Conservation (phyloP, 2,329 filamentous ascomycete species). For the Lachnum nothofagi region DNA sequence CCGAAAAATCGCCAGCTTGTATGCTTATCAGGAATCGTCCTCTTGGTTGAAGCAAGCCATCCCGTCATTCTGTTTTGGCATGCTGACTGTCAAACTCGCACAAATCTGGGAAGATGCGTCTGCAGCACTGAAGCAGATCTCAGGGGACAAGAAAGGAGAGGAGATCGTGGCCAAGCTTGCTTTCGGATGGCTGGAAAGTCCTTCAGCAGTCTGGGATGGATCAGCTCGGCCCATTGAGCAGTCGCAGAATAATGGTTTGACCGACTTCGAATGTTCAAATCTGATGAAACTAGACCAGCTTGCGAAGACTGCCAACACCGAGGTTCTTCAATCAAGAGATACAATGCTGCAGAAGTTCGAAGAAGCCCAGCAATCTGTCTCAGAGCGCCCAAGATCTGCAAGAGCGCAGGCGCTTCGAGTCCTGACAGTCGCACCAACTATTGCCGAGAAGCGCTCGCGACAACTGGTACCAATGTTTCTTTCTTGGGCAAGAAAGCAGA, state of each 20-base stretch:
- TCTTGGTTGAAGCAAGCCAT: conserved; percentile 68
- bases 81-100: conserved; percentile 78
- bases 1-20: conserved; percentile 58
- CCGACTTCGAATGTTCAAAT: conserved; percentile 83
- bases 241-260: conserved; percentile 42
- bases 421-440: conserved; percentile 63
- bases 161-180: conserved; percentile 65
- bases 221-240: conserved; percentile 35
- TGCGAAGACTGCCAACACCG: conserved; percentile 47
- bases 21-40: conserved; percentile 54
- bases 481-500: conserved; percentile 61
- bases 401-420: conserved; percentile 76
- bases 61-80: conserved; percentile 79
- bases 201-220: conserved; percentile 51
- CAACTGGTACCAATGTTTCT: conserved; percentile 81
- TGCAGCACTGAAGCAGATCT: conserved; percentile 68
- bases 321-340: conserved; percentile 49
- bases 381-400: conserved; percentile 50
- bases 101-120: conserved; percentile 84
- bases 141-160: conserved; percentile 66
- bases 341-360: conserved; percentile 61
- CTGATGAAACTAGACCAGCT: conserved; percentile 53
- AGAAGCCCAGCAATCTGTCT: conserved; percentile 52
- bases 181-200: conserved; percentile 68
- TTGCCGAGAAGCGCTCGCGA: conserved; percentile 83